Conservation (phyloP, 208 protist genomes). For the Endotrypanum monterogeii region DNA sequence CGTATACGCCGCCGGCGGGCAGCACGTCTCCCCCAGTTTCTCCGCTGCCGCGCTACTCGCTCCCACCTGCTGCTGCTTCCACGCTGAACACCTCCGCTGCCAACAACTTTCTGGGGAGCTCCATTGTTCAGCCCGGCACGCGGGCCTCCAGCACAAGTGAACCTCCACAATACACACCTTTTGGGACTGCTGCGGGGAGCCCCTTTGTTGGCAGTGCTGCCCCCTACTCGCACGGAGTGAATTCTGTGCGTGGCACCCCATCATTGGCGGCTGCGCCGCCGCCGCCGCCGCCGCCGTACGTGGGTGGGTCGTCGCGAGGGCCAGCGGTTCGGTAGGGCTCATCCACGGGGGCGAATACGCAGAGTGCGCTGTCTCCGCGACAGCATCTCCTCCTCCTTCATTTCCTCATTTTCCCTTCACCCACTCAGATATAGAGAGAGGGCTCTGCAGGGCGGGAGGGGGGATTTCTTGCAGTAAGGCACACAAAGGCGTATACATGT, state of each 20-base stretch:
- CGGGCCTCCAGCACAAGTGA: constrained; percentile 23
- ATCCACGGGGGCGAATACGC: not conserved
- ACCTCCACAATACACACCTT: constrained; percentile 35
- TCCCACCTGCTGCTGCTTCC: constrained; percentile 55
- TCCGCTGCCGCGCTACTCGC: constrained; percentile 72
- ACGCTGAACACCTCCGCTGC: constrained; percentile 22
- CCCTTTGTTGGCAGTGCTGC: constrained; percentile 22
- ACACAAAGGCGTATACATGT: not conserved
- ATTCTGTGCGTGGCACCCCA: constrained; percentile 40
- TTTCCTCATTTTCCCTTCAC: too few species aligned
- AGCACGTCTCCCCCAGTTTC: constrained; percentile 63
- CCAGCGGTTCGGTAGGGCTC: not conserved
- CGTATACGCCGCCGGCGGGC: constrained; percentile 62
- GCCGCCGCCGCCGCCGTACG: constrained; percentile 41
- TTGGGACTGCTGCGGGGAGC: constrained; percentile 23
- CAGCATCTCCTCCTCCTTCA: not conserved
- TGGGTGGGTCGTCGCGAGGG: not conserved
- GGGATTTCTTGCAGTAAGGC: not conserved
- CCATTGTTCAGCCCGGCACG: constrained; percentile 31
- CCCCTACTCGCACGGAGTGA: constrained; percentile 29
- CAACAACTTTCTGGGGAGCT: constrained; percentile 34
- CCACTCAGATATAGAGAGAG: too few species aligned
- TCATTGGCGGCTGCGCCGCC: constrained; percentile 35
- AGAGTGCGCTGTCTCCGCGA: too few species aligned
- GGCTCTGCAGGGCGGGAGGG: too few species aligned